These are phyloP conservation scores for Solanum tarapatanum DNA, from an alignment of 257 asterid genomes.

Conservation along the genomic window DNA sequence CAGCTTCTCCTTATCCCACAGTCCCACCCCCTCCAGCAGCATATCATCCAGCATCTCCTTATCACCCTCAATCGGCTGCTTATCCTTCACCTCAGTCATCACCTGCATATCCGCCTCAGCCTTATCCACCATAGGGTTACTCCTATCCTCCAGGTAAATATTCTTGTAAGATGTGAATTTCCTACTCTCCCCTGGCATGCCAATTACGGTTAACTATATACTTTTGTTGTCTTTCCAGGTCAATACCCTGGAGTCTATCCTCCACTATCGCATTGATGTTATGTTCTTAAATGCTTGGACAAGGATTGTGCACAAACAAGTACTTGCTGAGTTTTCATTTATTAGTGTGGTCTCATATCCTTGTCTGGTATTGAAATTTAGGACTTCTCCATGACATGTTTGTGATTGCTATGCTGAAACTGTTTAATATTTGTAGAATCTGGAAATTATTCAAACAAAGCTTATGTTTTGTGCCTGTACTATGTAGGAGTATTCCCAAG, in stretches of 20 bases:
- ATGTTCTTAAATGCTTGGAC: not conserved
- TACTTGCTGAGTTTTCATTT: not conserved
- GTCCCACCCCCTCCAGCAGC: constrained; percentile 16
- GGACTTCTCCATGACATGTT: not conserved
- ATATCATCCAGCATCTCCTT: constrained; percentile 13
- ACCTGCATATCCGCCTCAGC: constrained; percentile 20
- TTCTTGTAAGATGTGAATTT: not conserved
- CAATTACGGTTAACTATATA: not conserved
- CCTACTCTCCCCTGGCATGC: not conserved
- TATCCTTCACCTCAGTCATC: constrained; percentile 15
- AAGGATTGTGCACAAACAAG: not conserved
- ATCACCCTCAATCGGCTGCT: constrained; percentile 11
- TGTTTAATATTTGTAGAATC: not conserved
- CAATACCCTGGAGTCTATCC: constrained; percentile 31
- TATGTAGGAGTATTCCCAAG: not conserved
- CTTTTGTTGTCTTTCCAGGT: constrained; percentile 12
- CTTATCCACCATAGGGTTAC: constrained; percentile 17
- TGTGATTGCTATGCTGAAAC: not conserved
- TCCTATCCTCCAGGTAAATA: constrained; percentile 31
- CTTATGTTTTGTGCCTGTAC: not conserved
- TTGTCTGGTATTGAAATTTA: not conserved
- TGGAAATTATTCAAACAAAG: not conserved
- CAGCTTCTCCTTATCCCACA: constrained; percentile 10
- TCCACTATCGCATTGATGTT: constrained; percentile 4
- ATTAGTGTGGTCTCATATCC: not conserved